A percentile compares a stretch with the other conserved stretches of the same genome.
phyloP scores from a whole-genome alignment of 2,329 filamentous ascomycete genomes.

The Aspergillus latus region DNA sequence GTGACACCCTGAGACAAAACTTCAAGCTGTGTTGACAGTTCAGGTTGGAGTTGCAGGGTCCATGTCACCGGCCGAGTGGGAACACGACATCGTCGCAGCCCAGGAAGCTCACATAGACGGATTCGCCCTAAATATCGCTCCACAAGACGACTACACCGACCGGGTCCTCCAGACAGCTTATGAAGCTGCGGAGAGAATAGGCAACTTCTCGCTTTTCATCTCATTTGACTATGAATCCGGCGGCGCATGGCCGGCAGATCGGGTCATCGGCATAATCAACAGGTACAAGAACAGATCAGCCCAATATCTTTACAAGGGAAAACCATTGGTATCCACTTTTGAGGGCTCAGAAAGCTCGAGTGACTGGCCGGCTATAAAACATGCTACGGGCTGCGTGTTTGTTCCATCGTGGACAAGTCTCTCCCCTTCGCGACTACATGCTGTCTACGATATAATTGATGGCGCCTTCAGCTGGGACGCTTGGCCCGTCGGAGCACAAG shows the following conservation, averaged over 20 bases:
- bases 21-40: not conserved
- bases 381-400: conserved; percentile 39
- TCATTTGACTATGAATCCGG: conserved; percentile 37
- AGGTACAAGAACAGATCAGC: conserved; percentile 25
- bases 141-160: conserved; percentile 32
- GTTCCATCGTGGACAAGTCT: conserved; percentile 45
- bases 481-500: conserved; percentile 42
- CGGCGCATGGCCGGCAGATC: conserved; percentile 29
- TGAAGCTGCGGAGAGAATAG: conserved; percentile 27
- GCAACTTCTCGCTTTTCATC: conserved; percentile 34
- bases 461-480: conserved; percentile 47
- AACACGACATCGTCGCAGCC: conserved; percentile 29
- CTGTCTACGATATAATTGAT: conserved; percentile 36
- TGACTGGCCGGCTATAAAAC: conserved; percentile 48
- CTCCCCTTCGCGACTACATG: conserved; percentile 29
- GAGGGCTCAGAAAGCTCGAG: conserved; percentile 41
- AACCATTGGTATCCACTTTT: conserved; percentile 43
- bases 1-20: conserved; percentile 2
- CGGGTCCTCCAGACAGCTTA: conserved; percentile 31
- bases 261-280: conserved; percentile 31
- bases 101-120: conserved; percentile 34
- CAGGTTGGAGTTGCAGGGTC: conserved; percentile 30
- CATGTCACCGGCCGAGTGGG: conserved; percentile 27
- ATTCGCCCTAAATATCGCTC: conserved; percentile 35
- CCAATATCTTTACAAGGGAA: conserved; percentile 30